phyloP scores from a whole-genome alignment of 1,284 basidiomycete genomes.

The Sporisorium reilianum region DNA sequence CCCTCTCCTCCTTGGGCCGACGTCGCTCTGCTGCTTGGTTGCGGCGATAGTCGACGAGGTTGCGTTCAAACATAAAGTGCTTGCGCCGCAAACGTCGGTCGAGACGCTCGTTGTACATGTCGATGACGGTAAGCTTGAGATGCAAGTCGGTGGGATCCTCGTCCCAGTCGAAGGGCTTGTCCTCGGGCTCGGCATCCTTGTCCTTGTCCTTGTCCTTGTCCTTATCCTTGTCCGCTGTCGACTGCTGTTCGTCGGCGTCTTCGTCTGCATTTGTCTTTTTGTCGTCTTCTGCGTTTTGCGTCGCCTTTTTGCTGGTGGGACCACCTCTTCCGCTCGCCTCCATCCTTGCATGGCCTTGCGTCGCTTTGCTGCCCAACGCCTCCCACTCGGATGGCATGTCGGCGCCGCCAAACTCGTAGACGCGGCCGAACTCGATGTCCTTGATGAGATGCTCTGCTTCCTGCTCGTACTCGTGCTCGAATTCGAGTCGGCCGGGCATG shows the following conservation, averaged over 20 bases:
- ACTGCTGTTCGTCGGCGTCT: slow-evolving; percentile 29
- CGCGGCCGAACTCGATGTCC: slow-evolving; percentile 93
- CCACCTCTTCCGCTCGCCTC: slow-evolving; percentile 77
- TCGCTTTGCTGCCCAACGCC: slow-evolving; percentile 60
- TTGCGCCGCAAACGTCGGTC: slow-evolving; percentile 88
- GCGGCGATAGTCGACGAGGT: slow-evolving; percentile 86
- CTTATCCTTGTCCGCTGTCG: slow-evolving; percentile 49
- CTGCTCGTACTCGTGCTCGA: slow-evolving; percentile 91
- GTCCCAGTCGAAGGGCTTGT: slow-evolving; percentile 73
- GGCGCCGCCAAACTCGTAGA: slow-evolving; percentile 85
- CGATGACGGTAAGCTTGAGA: slow-evolving; percentile 88
- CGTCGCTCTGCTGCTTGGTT: slow-evolving; percentile 92
- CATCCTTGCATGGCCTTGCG: slow-evolving; percentile 60
- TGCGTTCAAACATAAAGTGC: slow-evolving; percentile 91
- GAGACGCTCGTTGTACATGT: slow-evolving; percentile 93
- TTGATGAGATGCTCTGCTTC: slow-evolving; percentile 96
- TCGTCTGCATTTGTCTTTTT: slow-evolving; percentile 36
- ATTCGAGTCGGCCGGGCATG: slow-evolving; percentile 95
- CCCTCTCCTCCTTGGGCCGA: slow-evolving; percentile 88
- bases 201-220: slow-evolving; percentile 58
- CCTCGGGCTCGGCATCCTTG: slow-evolving; percentile 54
- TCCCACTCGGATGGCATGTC: slow-evolving; percentile 63
- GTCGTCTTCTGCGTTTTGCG: slow-evolving; percentile 50
- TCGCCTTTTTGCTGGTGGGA: slow-evolving; percentile 60
- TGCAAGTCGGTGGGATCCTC: slow-evolving; percentile 83